A percentile compares a stretch with the other conserved stretches of the same genome.
phyloP scores from a whole-genome alignment of 139 green algal species.

The Chlamydomonas incerta region DNA sequence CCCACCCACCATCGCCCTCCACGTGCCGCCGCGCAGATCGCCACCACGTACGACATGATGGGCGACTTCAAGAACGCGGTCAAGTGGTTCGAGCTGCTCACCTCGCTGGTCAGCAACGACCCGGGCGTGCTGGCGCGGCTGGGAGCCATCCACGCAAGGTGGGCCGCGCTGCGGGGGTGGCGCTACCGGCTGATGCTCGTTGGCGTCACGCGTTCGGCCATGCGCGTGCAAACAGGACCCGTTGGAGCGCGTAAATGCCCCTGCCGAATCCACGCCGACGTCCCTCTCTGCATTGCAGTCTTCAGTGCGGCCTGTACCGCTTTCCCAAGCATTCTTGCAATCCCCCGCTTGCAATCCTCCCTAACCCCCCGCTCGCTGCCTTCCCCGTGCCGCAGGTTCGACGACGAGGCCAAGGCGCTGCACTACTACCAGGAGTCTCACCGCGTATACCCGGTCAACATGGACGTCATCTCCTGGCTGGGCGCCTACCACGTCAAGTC shows the following conservation, averaged over 20 bases:
- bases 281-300: too few species aligned
- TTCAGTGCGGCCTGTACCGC: too few species aligned
- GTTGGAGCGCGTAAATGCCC: too few species aligned
- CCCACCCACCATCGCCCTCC: too few species aligned
- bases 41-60: constrained; percentile 73
- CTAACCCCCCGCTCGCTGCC: too few species aligned
- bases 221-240: too few species aligned
- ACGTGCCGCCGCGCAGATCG: constrained; percentile 60
- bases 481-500: constrained; percentile 84
- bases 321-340: too few species aligned
- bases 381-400: constrained; percentile 36
- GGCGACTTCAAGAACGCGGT: constrained; percentile 67
- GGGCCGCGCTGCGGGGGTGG: too few species aligned
- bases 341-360: too few species aligned
- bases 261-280: too few species aligned
- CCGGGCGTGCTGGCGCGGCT: constrained; percentile 80
- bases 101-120: constrained; percentile 78
- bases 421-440: constrained; percentile 87
- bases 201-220: too few species aligned
- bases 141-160: constrained; percentile 75
- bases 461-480: constrained; percentile 92
- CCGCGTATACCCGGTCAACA: constrained; percentile 82
- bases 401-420: constrained; percentile 84
- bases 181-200: too few species aligned
- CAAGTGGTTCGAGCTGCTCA: constrained; percentile 87